phyloP scores from a whole-genome alignment of 352 stramenopile genomes.

The Blastocystis sp. region DNA sequence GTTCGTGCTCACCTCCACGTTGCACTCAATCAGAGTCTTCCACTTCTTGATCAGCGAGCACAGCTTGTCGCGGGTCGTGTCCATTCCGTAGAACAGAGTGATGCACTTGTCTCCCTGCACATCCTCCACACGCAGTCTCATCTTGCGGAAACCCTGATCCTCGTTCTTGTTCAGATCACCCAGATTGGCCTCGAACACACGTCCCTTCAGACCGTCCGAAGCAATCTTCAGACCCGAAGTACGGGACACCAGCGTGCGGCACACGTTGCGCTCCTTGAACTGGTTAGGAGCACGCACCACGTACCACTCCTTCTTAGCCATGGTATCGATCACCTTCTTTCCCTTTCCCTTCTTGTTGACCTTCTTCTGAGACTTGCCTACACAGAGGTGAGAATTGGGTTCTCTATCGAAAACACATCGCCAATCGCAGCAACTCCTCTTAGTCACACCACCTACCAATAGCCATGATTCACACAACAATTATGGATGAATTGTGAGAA shows the following conservation, averaged over 20 bases:
- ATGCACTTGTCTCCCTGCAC: slow-evolving; percentile 70
- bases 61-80: slow-evolving; percentile 92
- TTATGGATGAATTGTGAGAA: background rate
- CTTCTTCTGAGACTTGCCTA: slow-evolving; percentile 25
- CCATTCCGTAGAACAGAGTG: slow-evolving; percentile 80
- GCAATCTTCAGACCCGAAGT: too few relatives aligned
- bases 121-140: too few relatives aligned
- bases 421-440: background rate
- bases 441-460: background rate
- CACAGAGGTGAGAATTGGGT: background rate
- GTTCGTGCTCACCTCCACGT: slow-evolving; percentile 95
- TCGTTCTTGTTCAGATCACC: too few relatives aligned
- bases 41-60: too few relatives aligned
- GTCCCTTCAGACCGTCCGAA: slow-evolving; percentile 90
- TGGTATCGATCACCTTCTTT: slow-evolving; percentile 11
- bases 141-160: too few relatives aligned
- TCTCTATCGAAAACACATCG: background rate
- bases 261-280: too few relatives aligned
- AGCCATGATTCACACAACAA: slow-evolving; percentile 1
- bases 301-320: background rate
- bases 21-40: slow-evolving; percentile 96
- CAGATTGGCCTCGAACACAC: slow-evolving; percentile 95
- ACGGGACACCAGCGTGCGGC: too few relatives aligned
- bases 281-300: slow-evolving; percentile 87
- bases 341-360: background rate